Percentiles rank a stretch among this genome's conserved stretches.
These are phyloP conservation scores for Cutaneotrichosporon sp. DNA, from an alignment of 1,284 basidiomycete species.

Conservation along the genomic window DNA sequence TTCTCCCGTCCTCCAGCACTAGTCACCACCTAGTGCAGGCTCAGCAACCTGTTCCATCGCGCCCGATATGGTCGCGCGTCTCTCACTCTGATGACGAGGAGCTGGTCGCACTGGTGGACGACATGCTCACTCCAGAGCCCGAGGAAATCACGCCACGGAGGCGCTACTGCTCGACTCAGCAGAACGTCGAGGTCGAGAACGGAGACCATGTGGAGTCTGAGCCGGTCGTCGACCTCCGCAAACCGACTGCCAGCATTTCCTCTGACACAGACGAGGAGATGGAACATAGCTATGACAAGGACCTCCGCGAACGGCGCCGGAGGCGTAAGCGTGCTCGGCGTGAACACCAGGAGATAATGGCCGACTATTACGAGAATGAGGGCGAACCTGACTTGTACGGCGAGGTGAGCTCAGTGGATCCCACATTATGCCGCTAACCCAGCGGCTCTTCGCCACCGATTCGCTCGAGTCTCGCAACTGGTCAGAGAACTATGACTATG, in stretches of 20 bases:
- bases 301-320: not conserved
- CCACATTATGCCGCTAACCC: not conserved
- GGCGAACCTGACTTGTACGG: not conserved
- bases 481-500: not conserved
- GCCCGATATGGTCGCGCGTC: not conserved
- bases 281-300: not conserved
- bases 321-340: not conserved
- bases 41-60: no score
- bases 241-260: not conserved
- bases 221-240: not conserved
- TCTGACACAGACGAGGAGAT: not conserved
- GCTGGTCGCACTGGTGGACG: not conserved
- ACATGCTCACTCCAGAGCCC: not conserved
- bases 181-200: not conserved
- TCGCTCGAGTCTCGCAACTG: not conserved
- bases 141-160: not conserved
- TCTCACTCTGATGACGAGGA: not conserved
- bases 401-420: not conserved
- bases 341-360: not conserved
- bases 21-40: not conserved
- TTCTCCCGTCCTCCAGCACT: not conserved
- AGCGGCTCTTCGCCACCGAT: slow-evolving; percentile 8
- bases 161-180: not conserved
- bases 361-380: not conserved
- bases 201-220: not conserved